Base-by-base conservation (phyloP, 148 eudicot genomes). In the Chenopodium quinoa region DNA sequence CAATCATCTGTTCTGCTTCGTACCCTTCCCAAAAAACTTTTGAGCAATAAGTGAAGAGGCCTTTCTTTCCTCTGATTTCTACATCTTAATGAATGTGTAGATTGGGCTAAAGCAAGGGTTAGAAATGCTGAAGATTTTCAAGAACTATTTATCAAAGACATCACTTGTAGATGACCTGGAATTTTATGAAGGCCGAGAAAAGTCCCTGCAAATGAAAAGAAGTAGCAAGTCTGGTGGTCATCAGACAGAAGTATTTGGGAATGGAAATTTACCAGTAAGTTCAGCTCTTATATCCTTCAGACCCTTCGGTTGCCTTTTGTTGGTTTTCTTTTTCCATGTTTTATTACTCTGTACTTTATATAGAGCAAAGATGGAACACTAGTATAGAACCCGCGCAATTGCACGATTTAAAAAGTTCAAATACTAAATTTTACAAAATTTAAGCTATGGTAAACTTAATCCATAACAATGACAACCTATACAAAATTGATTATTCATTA, bases 51-150 rank as follows among this genome's bases (percentile, higher is more conserved):
- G 48, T 7, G 8, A 46, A 46, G 48, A 46, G 48, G 48, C 48
- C 48, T 46, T 46, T 46, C 48, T 46, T 46, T 50, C 11, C 0
- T 58, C 12, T 46, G 25, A 25, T 29, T 22, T 12, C 32, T 73
- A 13, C 17, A 25, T 64, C 58, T 20, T 34, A 65, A 14, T n/a
- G 71, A 17, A 58, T 63, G 54, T 73, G 52, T 48, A 94, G 98
- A 81, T 94, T 88, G 95, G 90, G 72, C 83, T 92, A 62, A 90
- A 92, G 87, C 87, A 92, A 86, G 99, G 95, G 68, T 63, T 89
- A 63, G 93, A 95, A 79, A 92, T 95, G 94, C 89, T 95, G 79
- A 91, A 85, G 80, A 91, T 95, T 47, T 93, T 95, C 82, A 93
- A 93, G 88, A 88, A 76, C 80, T 89, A 85, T 80, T 70, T 87